A percentile compares a stretch with the other conserved stretches of the same genome.
phyloP scores from a whole-genome alignment of 495 filamentous ascomycete genomes.

The Lepraria neglecta region DNA sequence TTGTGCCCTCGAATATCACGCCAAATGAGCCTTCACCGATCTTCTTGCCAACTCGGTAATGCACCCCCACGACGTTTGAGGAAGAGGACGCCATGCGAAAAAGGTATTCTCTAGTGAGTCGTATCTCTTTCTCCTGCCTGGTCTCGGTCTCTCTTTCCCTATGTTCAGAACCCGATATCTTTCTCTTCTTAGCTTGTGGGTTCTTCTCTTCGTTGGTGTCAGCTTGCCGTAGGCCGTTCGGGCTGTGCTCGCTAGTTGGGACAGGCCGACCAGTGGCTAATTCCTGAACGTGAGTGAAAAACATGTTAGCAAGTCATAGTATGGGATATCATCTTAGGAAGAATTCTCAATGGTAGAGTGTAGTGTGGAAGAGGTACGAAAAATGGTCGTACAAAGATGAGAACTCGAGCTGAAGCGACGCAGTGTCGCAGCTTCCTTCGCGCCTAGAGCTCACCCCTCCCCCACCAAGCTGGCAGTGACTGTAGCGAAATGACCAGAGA shows the following conservation, averaged over 20 bases:
- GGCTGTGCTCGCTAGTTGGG: not conserved
- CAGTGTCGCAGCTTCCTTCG: not conserved
- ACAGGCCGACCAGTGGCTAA: not conserved
- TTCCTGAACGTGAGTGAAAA: not conserved
- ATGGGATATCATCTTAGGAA: not conserved
- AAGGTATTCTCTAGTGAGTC: not conserved
- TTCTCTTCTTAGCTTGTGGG: not conserved
- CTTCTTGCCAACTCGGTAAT: conserved; percentile 99
- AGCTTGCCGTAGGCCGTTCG: not conserved
- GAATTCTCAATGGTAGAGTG: not conserved
- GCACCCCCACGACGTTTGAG: conserved; percentile 96
- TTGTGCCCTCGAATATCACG: conserved; percentile 98
- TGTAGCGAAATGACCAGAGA: conserved; percentile 5
- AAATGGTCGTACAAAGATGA: not conserved
- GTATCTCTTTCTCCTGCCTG: conserved; percentile 3
- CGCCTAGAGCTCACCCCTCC: not conserved
- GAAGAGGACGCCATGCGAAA: conserved; percentile 79
- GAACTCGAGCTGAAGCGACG: not conserved
- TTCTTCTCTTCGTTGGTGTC: not conserved
- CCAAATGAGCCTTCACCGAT: conserved; percentile 98
- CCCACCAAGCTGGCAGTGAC: not conserved
- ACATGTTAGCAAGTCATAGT: conserved; percentile 8
- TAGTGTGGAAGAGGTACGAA: not conserved
- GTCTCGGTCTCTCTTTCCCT: not conserved
- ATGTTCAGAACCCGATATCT: not conserved